Conservation (phyloP, 1,284 basidiomycete species). For the Cryptococcus sp. region DNA sequence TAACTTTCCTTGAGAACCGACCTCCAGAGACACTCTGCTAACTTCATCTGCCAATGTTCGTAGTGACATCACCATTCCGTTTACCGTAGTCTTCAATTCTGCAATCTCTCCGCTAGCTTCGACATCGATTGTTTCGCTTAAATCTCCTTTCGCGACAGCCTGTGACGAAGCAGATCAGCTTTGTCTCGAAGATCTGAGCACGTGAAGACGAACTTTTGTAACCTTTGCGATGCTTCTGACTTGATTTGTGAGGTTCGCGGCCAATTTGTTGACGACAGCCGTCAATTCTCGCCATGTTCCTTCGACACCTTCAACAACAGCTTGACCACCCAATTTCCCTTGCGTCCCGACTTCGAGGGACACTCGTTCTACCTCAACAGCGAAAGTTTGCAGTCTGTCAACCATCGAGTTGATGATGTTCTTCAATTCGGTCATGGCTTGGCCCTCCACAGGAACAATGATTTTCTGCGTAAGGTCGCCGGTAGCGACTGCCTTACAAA, state of each 20-base stretch:
- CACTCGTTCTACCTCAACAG: slow-evolving; percentile 57
- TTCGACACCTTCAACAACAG: slow-evolving; percentile 87
- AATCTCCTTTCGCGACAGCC: slow-evolving; percentile 92
- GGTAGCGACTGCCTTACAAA: slow-evolving; percentile 86
- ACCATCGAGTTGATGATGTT: slow-evolving; percentile 98
- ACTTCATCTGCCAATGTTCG: slow-evolving; percentile 92
- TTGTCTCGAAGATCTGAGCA: background rate
- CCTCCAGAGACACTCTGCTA: slow-evolving; percentile 90
- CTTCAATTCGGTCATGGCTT: slow-evolving; percentile 96
- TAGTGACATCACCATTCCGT: slow-evolving; percentile 92
- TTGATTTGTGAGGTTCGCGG: slow-evolving; percentile 92
- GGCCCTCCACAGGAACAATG: slow-evolving; percentile 91
- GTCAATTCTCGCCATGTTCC: slow-evolving; percentile 92
- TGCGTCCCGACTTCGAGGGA: slow-evolving; percentile 91
- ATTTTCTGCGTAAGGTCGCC: slow-evolving; percentile 96
- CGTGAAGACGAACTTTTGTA: slow-evolving; percentile 64
- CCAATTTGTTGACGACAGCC: slow-evolving; percentile 84
- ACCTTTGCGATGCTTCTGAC: slow-evolving; percentile 92
- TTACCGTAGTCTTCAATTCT: slow-evolving; percentile 96
- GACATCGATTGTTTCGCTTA: slow-evolving; percentile 95
- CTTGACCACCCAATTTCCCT: slow-evolving; percentile 90
- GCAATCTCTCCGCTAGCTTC: slow-evolving; percentile 95
- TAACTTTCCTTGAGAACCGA: slow-evolving; percentile 85
- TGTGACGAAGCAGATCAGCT: slow-evolving; percentile 7
- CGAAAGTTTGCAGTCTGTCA: slow-evolving; percentile 58